phyloP scores from a whole-genome alignment of 768 basidiomycete genomes.

The Psilocybe sp. region DNA sequence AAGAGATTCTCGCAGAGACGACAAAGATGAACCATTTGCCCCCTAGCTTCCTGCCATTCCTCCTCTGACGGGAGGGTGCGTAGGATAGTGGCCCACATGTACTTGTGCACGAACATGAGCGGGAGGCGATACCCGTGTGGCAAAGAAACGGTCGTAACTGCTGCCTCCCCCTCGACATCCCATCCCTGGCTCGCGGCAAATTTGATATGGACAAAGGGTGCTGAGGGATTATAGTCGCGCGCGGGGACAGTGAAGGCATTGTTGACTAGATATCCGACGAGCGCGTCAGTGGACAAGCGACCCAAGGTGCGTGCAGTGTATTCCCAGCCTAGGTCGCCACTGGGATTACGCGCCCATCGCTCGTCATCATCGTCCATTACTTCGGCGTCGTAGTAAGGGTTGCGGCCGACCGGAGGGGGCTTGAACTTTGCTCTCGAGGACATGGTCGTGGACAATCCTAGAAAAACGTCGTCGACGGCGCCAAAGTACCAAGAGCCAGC shows the following conservation, averaged over 20 bases:
- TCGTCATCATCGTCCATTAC: slow-evolving; percentile 1
- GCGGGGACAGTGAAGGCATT: slow-evolving; percentile 19
- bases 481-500: no score
- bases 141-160: slow-evolving; percentile 9
- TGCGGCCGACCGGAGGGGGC: no score
- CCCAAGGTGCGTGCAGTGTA: slow-evolving; percentile 15
- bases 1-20: slow-evolving; percentile 34
- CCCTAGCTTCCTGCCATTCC: slow-evolving; percentile 32
- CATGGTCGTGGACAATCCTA: no score
- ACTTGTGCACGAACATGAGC: slow-evolving; percentile 42
- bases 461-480: no score
- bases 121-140: slow-evolving; percentile 41
- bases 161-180: slow-evolving; percentile 10
- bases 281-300: slow-evolving; percentile 13
- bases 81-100: slow-evolving; percentile 36
- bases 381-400: no score
- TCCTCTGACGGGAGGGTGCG: slow-evolving; percentile 19
- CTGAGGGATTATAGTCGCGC: slow-evolving; percentile 15
- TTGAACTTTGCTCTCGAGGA: no score
- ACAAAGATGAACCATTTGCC: slow-evolving; percentile 39
- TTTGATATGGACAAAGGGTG: slow-evolving; percentile 15
- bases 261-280: slow-evolving; percentile 14
- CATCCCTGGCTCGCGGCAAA: slow-evolving; percentile 6
- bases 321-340: slow-evolving; percentile 19
- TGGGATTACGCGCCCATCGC: slow-evolving; percentile 12